A percentile compares a stretch with the other conserved stretches of the same genome.
Conservation (phyloP, 129 eudicot species). For the Sambucus nigra region DNA sequence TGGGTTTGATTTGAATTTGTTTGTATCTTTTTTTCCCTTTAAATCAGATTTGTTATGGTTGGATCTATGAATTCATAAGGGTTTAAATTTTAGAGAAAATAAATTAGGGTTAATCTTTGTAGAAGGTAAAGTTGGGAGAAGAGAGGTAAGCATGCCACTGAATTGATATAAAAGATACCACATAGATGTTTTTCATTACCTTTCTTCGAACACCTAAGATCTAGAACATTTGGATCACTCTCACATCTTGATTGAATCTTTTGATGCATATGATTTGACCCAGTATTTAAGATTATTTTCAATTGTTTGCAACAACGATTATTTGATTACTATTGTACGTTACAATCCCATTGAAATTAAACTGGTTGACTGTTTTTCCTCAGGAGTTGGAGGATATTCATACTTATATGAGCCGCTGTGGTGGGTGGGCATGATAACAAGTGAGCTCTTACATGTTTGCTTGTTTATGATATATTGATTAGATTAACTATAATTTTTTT, state of each 20-base stretch:
- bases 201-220: too few relatives aligned
- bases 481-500: neutral
- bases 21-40: too few relatives aligned
- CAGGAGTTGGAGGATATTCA: conserved; percentile 95
- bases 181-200: too few relatives aligned
- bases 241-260: conserved; percentile 2
- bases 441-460: conserved; percentile 36
- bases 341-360: conserved; percentile 1
- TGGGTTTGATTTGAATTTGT: too few relatives aligned
- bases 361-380: neutral
- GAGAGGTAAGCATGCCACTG: too few relatives aligned
- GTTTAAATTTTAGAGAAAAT: too few relatives aligned
- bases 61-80: too few relatives aligned
- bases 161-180: too few relatives aligned
- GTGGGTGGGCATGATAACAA: conserved; percentile 97
- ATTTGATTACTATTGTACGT: conserved; percentile 5
- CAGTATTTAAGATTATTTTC: neutral
- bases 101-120: too few relatives aligned
- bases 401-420: conserved; percentile 93
- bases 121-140: too few relatives aligned
- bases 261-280: neutral
- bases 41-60: too few relatives aligned
- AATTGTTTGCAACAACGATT: neutral
- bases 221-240: neutral
- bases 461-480: neutral